These are phyloP conservation scores for Wickerhamomyces rabaulensis DNA, from an alignment of 805 yeast species.

Conservation along the genomic window DNA sequence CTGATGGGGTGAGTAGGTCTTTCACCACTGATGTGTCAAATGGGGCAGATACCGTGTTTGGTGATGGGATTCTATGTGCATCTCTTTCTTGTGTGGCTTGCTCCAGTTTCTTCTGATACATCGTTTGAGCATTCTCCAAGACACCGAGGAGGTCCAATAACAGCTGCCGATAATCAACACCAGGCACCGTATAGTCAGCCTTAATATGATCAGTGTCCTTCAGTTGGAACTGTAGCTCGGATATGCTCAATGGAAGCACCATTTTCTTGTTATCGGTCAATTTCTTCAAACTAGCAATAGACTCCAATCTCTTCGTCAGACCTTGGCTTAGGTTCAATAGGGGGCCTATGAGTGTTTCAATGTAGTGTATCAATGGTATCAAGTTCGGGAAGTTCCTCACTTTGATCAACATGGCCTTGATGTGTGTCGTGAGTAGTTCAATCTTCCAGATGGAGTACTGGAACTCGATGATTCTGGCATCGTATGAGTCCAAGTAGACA, in stretches of 20 bases:
- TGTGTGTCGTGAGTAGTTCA: conserved; percentile 29
- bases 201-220: background rate
- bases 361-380: conserved; percentile 14
- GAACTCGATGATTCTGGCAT: conserved; percentile 55
- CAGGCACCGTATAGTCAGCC: conserved; percentile 1
- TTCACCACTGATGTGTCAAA: conserved; percentile 25
- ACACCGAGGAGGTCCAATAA: conserved; percentile 13
- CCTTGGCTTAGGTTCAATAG: conserved; percentile 11
- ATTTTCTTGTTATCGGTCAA: conserved; percentile 8
- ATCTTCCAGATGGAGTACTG: conserved; percentile 47
- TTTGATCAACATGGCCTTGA: conserved; percentile 21
- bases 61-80: conserved; percentile 25
- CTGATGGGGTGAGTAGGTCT: conserved; percentile 29
- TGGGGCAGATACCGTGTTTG: conserved; percentile 23
- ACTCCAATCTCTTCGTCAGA: conserved; percentile 8
- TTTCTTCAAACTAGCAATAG: background rate
- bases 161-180: conserved; percentile 5
- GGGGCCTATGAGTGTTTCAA: conserved; percentile 13
- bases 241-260: conserved; percentile 16
- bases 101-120: conserved; percentile 27
- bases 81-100: conserved; percentile 27
- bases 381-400: conserved; percentile 4
- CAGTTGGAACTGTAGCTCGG: background rate
- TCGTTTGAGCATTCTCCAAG: conserved; percentile 22
- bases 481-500: conserved; percentile 40